Base-by-base conservation (phyloP, 495 filamentous ascomycete species). In the Aspergillus ellipticus region DNA sequence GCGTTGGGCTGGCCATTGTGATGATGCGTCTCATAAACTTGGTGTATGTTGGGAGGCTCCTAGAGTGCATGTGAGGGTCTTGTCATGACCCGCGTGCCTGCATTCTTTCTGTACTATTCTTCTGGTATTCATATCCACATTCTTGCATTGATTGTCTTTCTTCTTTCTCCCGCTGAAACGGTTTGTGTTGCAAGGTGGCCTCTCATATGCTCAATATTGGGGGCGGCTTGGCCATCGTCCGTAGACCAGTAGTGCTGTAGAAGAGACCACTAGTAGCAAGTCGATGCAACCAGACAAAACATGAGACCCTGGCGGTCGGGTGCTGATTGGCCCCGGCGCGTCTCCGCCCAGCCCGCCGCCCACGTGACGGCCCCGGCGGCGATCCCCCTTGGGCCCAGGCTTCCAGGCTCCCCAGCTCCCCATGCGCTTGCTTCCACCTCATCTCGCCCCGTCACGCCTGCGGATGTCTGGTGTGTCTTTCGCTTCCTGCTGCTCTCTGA, bases 291-390 rank as follows among this genome's bases (percentile, higher is more conserved):
- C n/a, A n/a, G n/a, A n/a, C n/a, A n/a, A n/a, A n/a, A n/a, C n/a
- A n/a, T n/a, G n/a, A n/a, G n/a, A n/a, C n/a, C n/a, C n/a, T n/a
- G n/a, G n/a, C n/a, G n/a, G n/a, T n/a, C n/a, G n/a, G n/a, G n/a
- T n/a, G n/a, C n/a, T n/a, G n/a, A n/a, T n/a, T n/a, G n/a, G n/a
- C n/a, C n/a, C n/a, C n/a, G n/a, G n/a, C n/a, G n/a, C n/a, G n/a
- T n/a, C n/a, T n/a, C n/a, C n/a, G n/a, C n/a, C 17, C n/a, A 47
- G n/a, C 11, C 43, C 43, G 45, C 45, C 20, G 22, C 22, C 45
- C 45, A 48, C 45, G 45, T 48, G 45, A 48, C 45, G 13, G 45
- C 22, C 45, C 22, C 20, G 22, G 22, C 45, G 45, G 45, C 45
- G 45, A 48, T 28, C 22, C 15, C 45, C 45, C 45, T 21, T 48